Evolutionary conservation across 306 rosid genomes (phyloP).

Genomic region (Inga leiocalycina): DNA sequence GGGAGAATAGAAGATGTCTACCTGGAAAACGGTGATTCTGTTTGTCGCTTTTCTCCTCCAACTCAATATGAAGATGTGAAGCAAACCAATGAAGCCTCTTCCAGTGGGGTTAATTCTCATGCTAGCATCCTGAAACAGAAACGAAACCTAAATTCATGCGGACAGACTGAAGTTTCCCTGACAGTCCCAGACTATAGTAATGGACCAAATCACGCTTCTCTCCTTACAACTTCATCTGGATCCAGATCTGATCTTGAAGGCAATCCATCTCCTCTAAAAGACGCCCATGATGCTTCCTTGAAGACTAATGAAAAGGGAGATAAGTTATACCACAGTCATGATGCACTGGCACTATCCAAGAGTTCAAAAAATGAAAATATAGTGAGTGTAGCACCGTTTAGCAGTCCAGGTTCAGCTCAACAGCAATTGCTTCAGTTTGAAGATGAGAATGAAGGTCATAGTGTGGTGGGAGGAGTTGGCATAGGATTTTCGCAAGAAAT

Average conservation of each 20-base stretch:
- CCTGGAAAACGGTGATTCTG: slow-evolving; percentile 43
- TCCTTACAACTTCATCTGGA: slow-evolving; percentile 42
- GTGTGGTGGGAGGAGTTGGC: slow-evolving; percentile 55
- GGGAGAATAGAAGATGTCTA: slow-evolving; percentile 36
- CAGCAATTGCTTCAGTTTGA: slow-evolving; percentile 45
- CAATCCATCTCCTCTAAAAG: slow-evolving; percentile 46
- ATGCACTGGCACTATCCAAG: slow-evolving; percentile 39
- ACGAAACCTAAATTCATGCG: slow-evolving; percentile 26
- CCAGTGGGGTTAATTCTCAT: slow-evolving; percentile 36
- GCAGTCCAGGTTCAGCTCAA: slow-evolving; percentile 36
- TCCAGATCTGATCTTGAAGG: slow-evolving; percentile 39
- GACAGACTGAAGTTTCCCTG: slow-evolving; percentile 28
- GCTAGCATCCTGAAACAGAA: slow-evolving; percentile 38
- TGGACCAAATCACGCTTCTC: slow-evolving; percentile 33
- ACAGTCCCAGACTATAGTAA: slow-evolving; percentile 35
- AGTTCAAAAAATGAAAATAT: slow-evolving; percentile 37
- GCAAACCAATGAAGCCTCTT: slow-evolving; percentile 37
- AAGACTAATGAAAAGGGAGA: slow-evolving; percentile 40
- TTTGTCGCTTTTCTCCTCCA: slow-evolving; percentile 25
- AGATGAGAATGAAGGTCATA: slow-evolving; percentile 56
- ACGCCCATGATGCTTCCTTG: slow-evolving; percentile 27
- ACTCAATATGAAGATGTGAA: slow-evolving; percentile 39
- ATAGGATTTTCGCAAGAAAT: slow-evolving; percentile 50
- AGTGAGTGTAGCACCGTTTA: slow-evolving; percentile 29
- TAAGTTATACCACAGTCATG: slow-evolving; percentile 23